Percentiles rank a stretch among this genome's conserved stretches.
These are phyloP conservation scores for Irpex lacteus DNA, from an alignment of 1,284 basidiomycete genomes.

Conservation along the genomic window DNA sequence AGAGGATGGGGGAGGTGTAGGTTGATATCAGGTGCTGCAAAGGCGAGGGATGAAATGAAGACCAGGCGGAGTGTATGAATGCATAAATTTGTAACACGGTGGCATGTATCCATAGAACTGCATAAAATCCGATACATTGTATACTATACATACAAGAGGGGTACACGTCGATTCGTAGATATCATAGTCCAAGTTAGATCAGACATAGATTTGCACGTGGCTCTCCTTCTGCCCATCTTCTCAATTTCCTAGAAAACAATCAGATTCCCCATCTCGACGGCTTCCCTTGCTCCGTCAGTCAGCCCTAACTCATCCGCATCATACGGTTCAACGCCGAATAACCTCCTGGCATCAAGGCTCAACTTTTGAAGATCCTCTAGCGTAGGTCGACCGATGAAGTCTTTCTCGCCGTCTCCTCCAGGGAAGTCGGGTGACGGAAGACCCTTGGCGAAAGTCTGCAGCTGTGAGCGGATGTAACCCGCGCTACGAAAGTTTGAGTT, in stretches of 20 bases:
- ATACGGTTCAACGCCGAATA: constrained; percentile 36
- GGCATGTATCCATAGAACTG: too few relatives aligned
- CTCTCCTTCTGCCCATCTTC: background rate
- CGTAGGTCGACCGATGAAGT: constrained; percentile 48
- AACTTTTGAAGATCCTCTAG: constrained; percentile 38
- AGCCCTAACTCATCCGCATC: constrained; percentile 6
- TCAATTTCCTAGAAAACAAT: constrained; percentile 2
- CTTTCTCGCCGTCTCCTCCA: constrained; percentile 66
- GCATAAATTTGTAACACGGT: too few relatives aligned
- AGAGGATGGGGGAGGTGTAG: constrained; percentile 1
- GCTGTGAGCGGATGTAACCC: constrained; percentile 62
- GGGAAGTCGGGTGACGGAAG: constrained; percentile 75
- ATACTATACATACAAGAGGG: too few relatives aligned
- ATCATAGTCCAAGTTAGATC: too few relatives aligned
- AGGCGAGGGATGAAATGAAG: background rate
- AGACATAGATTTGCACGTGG: background rate
- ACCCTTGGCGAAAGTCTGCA: constrained; percentile 49
- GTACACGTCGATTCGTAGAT: too few relatives aligned
- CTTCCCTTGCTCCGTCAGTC: background rate
- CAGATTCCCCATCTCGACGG: constrained; percentile 5
- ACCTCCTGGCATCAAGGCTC: constrained; percentile 28
- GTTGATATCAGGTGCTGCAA: background rate
- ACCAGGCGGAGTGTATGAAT: too few relatives aligned
- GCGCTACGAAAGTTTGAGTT: constrained; percentile 34
- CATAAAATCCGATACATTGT: too few relatives aligned